Evolutionary conservation across 768 basidiomycete species (phyloP).

Genomic region (Tulasnella sp.): DNA sequence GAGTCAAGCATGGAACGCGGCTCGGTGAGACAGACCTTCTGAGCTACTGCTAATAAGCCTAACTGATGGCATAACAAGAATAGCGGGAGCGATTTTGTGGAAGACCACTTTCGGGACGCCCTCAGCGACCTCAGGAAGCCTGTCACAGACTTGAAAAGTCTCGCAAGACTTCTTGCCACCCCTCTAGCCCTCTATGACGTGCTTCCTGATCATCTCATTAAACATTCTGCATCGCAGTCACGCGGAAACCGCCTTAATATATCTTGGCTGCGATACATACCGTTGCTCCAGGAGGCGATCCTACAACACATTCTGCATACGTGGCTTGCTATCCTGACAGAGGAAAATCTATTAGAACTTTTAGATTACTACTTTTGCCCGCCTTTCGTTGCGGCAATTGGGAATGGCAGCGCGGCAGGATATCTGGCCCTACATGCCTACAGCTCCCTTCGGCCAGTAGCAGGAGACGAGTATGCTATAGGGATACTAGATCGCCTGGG

Average conservation of each 20-base stretch:
- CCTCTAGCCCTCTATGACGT: neutral
- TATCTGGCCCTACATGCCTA: conserved; percentile 38
- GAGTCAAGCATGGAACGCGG: no score
- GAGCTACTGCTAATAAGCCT: no score
- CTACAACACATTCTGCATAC: conserved; percentile 55
- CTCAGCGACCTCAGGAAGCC: conserved; percentile 1
- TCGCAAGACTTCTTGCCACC: neutral
- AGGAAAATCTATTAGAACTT: conserved; percentile 37
- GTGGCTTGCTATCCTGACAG: conserved; percentile 51
- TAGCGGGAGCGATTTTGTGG: neutral
- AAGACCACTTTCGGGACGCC: neutral
- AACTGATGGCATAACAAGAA: no score
- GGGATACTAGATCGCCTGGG: conserved; percentile 44
- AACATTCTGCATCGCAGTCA: neutral
- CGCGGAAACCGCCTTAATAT: neutral
- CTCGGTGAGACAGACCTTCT: no score
- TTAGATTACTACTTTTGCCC: conserved; percentile 69
- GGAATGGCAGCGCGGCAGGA: conserved; percentile 39
- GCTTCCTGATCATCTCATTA: no score
- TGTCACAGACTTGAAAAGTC: neutral
- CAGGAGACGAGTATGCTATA: conserved; percentile 41
- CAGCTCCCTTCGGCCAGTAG: conserved; percentile 46
- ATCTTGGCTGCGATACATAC: conserved; percentile 26
- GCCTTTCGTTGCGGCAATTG: conserved; percentile 33
- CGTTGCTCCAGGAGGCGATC: conserved; percentile 53